Evolutionary conservation across 1,139 yeast genomes (phyloP).

Genomic region (Scheffersomyces titani): DNA sequence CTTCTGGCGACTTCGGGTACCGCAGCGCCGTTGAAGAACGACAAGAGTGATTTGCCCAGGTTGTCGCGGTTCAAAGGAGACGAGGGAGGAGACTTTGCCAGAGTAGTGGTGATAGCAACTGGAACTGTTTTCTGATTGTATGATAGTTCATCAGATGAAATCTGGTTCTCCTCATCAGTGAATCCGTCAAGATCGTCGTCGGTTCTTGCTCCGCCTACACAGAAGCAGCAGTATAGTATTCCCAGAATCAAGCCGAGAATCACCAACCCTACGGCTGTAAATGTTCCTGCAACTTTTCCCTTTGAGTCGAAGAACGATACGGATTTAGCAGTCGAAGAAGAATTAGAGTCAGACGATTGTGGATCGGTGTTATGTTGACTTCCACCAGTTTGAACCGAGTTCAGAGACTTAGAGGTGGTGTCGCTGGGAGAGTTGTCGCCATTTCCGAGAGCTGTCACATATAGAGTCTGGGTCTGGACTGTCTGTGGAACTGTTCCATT

Average conservation of each 20-base stretch:
- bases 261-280: constrained; percentile 66
- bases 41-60: constrained; percentile 37
- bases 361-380: neutral
- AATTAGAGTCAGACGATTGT: constrained; percentile 4
- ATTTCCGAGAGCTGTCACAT: neutral
- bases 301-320: constrained; percentile 51
- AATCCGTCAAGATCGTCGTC: constrained; percentile 26
- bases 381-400: too few species aligned
- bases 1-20: constrained; percentile 30
- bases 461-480: constrained; percentile 17
- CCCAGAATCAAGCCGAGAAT: constrained; percentile 40
- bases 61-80: constrained; percentile 31
- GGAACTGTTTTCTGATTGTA: constrained; percentile 20
- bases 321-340: constrained; percentile 10
- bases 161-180: constrained; percentile 44
- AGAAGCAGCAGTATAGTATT: constrained; percentile 41
- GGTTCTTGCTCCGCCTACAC: constrained; percentile 17
- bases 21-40: constrained; percentile 24
- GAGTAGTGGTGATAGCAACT: constrained; percentile 11
- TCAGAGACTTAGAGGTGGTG: too few species aligned
- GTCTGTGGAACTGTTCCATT: constrained; percentile 20
- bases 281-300: constrained; percentile 75
- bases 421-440: too few species aligned
- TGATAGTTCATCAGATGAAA: constrained; percentile 32
- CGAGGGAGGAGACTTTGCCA: constrained; percentile 13